phyloP scores from a whole-genome alignment of 306 rosid species.

The Castanopsis chinensis region DNA sequence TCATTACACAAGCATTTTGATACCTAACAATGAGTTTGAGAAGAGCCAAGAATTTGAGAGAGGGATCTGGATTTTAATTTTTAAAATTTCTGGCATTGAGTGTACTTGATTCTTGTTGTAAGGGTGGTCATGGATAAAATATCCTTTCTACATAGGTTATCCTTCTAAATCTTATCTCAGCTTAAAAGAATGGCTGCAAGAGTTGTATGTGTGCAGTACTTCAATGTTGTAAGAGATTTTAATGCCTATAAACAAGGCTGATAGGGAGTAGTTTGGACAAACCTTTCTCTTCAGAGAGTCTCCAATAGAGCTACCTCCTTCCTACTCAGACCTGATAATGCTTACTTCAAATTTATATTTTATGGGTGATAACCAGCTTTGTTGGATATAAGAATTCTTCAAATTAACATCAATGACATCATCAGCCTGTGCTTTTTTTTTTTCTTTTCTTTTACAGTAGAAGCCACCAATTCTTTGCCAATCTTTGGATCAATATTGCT shows the following conservation, averaged over 20 bases:
- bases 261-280: not conserved
- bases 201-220: not conserved
- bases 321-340: not conserved
- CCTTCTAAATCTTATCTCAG: too few relatives aligned
- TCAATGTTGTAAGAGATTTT: not conserved
- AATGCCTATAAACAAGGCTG: not conserved
- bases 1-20: too few relatives aligned
- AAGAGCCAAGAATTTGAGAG: too few relatives aligned
- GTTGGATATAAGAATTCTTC: not conserved
- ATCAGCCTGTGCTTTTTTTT: not conserved
- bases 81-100: too few relatives aligned
- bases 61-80: too few relatives aligned
- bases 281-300: not conserved
- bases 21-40: too few relatives aligned
- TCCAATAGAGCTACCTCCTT: not conserved
- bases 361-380: not conserved
- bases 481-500: too few relatives aligned
- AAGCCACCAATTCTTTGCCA: not conserved
- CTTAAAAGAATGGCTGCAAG: too few relatives aligned
- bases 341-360: not conserved
- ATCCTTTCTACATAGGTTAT: too few relatives aligned
- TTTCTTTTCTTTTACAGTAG: too few relatives aligned
- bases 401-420: not conserved
- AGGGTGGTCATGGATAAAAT: too few relatives aligned
- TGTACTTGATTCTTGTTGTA: too few relatives aligned